Conservation (phyloP, 805 yeast species). For the Pichia kluyveri region DNA sequence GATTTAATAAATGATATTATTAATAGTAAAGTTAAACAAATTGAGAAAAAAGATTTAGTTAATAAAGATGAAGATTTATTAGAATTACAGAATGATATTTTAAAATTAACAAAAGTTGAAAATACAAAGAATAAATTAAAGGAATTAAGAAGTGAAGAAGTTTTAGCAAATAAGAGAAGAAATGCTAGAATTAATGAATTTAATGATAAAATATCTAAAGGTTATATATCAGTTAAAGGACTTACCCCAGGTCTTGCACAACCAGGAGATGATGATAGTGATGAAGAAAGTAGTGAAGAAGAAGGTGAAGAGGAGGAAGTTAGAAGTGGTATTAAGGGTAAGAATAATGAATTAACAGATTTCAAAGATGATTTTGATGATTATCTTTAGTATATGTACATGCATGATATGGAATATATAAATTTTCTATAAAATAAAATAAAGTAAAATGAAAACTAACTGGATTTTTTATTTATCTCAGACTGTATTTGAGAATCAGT, state of each 20-base stretch:
- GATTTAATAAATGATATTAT: constrained; percentile 31
- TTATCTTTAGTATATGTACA: constrained; percentile 14
- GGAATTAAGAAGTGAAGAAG: constrained; percentile 2
- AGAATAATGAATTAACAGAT: not conserved
- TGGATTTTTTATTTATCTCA: not conserved
- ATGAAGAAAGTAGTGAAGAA: constrained; percentile 15
- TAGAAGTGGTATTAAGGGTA: not conserved
- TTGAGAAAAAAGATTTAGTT: constrained; percentile 26
- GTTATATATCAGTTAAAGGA: constrained; percentile 45
- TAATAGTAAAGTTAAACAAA: constrained; percentile 26
- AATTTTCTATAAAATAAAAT: not conserved
- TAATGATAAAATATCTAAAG: constrained; percentile 34
- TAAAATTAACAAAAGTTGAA: constrained; percentile 36
- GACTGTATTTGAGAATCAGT: not conserved
- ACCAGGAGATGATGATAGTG: constrained; percentile 51
- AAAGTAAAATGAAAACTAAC: not conserved
- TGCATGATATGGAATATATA: not conserved
- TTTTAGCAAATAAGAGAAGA: constrained; percentile 23
- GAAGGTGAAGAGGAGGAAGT: not conserved
- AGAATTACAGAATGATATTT: constrained; percentile 33
- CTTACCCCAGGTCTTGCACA: constrained; percentile 84
- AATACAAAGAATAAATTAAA: constrained; percentile 24
- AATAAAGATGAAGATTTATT: constrained; percentile 30
- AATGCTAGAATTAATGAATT: constrained; percentile 24
- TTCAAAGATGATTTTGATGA: constrained; percentile 25